Base-by-base conservation (phyloP, 768 basidiomycete genomes). In the Amanita jacksonii region DNA sequence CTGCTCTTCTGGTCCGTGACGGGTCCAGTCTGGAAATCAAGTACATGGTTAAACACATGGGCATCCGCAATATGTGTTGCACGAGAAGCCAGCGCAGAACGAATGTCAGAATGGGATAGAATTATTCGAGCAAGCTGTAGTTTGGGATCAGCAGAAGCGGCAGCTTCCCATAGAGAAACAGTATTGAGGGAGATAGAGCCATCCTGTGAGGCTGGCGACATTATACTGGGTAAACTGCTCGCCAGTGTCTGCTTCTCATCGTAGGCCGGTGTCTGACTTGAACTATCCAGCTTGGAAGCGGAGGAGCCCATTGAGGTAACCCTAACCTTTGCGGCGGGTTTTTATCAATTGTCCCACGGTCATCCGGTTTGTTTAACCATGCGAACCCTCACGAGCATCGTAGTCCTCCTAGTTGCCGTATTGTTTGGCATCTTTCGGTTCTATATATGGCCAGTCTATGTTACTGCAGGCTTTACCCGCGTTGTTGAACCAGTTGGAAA, bases 1-100 rank as follows among this genome's bases (percentile, higher is more conserved):
- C 82, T 86, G 57, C 73, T 79, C 65, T 80, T 85, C 74, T 94
- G 91, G 62, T 84, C 76, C 9, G 89, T 92, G 50, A 92, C 67
- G 8, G 90, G 90, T 1, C 73, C 76, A 1, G 89, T 80, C 69
- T 86, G 85, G 65, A 84, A 83, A 43, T 81, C 82, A 16, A 96
- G 56, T 49, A 77, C 68, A 52, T 78, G 72, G 61, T 91, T 93
- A 72, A 93, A 96, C 41, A 93, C 72, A 59, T 88, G 85, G 35
- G 70, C 63, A 56, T 86, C 81, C 2, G 73, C 65, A 45, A 88
- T 69, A 48, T 59, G 57, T 1, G 84, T 74, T 5, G 71, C 56
- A 38, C 88, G 81, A 28, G 76, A 75, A n/a, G 69, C 67, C 30
- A 91, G 70, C 0, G 80, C 72, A 9, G 69, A 62, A 38, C 67